Conservation (phyloP, 805 yeast genomes). For the Yarrowia sp. region DNA sequence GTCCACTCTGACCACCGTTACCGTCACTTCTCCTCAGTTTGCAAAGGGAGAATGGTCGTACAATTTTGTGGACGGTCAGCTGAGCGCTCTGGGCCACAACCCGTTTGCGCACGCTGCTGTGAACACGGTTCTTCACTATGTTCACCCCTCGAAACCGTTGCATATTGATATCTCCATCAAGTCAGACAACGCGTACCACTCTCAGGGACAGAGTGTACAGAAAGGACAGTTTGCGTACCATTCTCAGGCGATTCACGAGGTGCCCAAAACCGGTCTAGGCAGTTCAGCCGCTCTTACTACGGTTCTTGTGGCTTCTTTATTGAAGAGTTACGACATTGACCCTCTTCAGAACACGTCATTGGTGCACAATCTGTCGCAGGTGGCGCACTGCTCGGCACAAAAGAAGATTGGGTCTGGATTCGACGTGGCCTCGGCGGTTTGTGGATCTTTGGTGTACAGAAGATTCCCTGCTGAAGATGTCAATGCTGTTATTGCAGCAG, state of each 20-base stretch:
- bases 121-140: constrained; percentile 53
- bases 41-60: constrained; percentile 67
- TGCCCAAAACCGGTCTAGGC: constrained; percentile 92
- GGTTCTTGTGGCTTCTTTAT: constrained; percentile 68
- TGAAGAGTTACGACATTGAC: constrained; percentile 32
- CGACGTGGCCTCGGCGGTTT: constrained; percentile 94
- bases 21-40: constrained; percentile 75
- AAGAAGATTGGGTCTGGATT: constrained; percentile 96
- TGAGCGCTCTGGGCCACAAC: constrained; percentile 43
- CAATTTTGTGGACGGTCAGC: constrained; percentile 32
- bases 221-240: constrained; percentile 31
- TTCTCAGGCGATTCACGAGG: constrained; percentile 53
- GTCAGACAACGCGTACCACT: constrained; percentile 88
- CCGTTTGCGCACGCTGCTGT: constrained; percentile 75
- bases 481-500: constrained; percentile 40
- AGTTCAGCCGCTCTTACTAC: constrained; percentile 93
- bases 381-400: constrained; percentile 91
- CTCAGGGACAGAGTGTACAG: constrained; percentile 53
- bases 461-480: constrained; percentile 63
- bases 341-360: constrained; percentile 29
- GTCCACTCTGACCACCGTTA: constrained; percentile 38
- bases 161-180: constrained; percentile 56
- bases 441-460: constrained; percentile 79
- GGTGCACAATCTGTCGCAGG: constrained; percentile 84
- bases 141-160: constrained; percentile 37